Percentiles rank a stretch among this genome's conserved stretches.
These are phyloP conservation scores for Blastobotrys arbuscula DNA, from an alignment of 1,139 yeast species.

Conservation along the genomic window DNA sequence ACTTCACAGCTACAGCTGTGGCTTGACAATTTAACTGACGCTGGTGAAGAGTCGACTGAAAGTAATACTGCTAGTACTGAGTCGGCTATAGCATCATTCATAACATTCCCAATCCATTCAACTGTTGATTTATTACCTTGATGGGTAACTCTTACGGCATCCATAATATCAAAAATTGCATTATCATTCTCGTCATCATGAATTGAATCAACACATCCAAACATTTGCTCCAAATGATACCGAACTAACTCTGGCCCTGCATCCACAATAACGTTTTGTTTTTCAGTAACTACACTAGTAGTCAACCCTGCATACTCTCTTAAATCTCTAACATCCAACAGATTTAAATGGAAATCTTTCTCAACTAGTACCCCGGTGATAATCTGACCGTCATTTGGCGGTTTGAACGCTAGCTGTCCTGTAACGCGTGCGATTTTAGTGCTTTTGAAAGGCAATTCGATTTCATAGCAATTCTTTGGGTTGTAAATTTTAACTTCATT, in stretches of 20 bases:
- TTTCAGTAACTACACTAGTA: slow-evolving; percentile 78
- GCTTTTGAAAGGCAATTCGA: slow-evolving; percentile 74
- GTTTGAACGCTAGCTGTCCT: slow-evolving; percentile 61
- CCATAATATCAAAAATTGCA: slow-evolving; percentile 44
- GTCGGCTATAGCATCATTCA: slow-evolving; percentile 93
- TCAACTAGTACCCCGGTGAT: slow-evolving; percentile 89
- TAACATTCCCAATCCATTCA: slow-evolving; percentile 87
- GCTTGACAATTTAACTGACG: slow-evolving; percentile 77
- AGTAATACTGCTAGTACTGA: slow-evolving; percentile 83
- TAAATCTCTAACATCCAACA: slow-evolving; percentile 78
- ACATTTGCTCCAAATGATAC: slow-evolving; percentile 95
- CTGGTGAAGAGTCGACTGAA: slow-evolving; percentile 92
- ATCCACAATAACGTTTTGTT: slow-evolving; percentile 69
- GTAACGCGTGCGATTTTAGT: slow-evolving; percentile 80
- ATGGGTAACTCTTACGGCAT: slow-evolving; percentile 36
- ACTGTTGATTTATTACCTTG: slow-evolving; percentile 41
- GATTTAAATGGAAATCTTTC: slow-evolving; percentile 79
- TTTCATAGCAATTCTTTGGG: slow-evolving; percentile 85
- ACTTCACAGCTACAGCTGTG: slow-evolving; percentile 48
- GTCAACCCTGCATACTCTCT: slow-evolving; percentile 85
- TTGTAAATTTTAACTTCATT: slow-evolving; percentile 89
- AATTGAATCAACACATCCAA: slow-evolving; percentile 72
- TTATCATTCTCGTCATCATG: slow-evolving; percentile 43
- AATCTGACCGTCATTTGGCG: slow-evolving; percentile 39
- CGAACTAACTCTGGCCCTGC: slow-evolving; percentile 75